phyloP scores from a whole-genome alignment of 176 grass and related monocot species.

The Musa acuminata region DNA sequence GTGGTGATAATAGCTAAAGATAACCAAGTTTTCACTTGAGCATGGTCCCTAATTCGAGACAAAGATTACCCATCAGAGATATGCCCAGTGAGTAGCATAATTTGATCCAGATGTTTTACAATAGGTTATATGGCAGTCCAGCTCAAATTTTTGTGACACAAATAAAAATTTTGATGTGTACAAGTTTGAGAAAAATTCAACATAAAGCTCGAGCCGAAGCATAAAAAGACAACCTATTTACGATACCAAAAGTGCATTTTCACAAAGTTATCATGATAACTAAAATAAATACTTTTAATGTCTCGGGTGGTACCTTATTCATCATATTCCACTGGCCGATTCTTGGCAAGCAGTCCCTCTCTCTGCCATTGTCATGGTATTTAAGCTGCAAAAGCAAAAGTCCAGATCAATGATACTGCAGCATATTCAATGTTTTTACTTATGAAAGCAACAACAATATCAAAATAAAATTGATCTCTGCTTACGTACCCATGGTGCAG shows the following conservation, averaged over 20 bases:
- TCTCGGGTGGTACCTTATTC: constrained; percentile 56
- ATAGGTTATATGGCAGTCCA: background rate
- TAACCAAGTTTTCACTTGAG: too few species aligned
- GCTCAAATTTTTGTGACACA: background rate
- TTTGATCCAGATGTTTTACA: too few species aligned
- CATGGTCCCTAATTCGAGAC: too few species aligned
- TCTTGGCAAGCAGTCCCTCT: constrained; percentile 86
- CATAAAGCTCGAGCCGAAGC: background rate
- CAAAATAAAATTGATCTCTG: background rate
- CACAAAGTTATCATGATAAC: too few species aligned
- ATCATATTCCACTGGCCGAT: constrained; percentile 99
- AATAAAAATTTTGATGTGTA: background rate
- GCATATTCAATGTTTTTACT: background rate
- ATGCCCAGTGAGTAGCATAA: too few species aligned
- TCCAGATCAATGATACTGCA: background rate
- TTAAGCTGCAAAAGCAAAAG: constrained; percentile 53
- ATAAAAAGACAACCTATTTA: background rate
- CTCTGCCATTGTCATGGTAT: constrained; percentile 79
- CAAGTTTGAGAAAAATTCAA: background rate
- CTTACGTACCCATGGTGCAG: constrained; percentile 69
- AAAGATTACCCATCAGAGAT: too few species aligned
- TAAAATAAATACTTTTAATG: background rate
- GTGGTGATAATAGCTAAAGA: too few species aligned
- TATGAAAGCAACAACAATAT: background rate
- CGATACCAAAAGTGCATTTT: background rate